Percentiles rank a stretch among this genome's conserved stretches.
phyloP scores from a whole-genome alignment of 768 basidiomycete species.

The Xanthoconium stramineum region DNA sequence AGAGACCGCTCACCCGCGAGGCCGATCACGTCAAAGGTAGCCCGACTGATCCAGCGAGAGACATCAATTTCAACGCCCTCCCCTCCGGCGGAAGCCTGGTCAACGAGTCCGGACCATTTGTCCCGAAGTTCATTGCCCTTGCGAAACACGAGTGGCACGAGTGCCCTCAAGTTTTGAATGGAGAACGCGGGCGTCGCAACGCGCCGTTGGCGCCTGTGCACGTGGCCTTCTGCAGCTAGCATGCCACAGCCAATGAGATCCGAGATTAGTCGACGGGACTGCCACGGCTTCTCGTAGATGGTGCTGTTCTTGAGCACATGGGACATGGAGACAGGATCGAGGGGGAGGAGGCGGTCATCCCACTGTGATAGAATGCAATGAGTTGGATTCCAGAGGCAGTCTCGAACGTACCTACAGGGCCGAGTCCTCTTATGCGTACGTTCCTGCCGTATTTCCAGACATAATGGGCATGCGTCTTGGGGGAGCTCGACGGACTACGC shows the following conservation, averaged over 20 bases:
- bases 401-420: constrained; percentile 51
- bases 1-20: constrained; percentile 58
- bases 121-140: constrained; percentile 63
- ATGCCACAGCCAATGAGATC: constrained; percentile 80
- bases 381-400: constrained; percentile 4
- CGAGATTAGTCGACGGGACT: constrained; percentile 69
- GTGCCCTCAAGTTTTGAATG: constrained; percentile 66
- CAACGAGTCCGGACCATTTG: constrained; percentile 54
- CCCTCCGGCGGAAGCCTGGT: constrained; percentile 13
- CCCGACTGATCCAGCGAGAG: constrained; percentile 75
- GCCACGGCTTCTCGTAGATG: constrained; percentile 82
- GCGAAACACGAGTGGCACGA: constrained; percentile 68
- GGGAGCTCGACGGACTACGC: constrained; percentile 53
- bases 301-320: constrained; percentile 72
- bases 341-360: constrained; percentile 75
- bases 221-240: constrained; percentile 73
- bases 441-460: constrained; percentile 64
- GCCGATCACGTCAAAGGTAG: constrained; percentile 90
- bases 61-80: constrained; percentile 57
- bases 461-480: constrained; percentile 49
- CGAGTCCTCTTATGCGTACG: constrained; percentile 63
- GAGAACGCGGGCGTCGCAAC: constrained; percentile 79
- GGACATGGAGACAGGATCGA: constrained; percentile 72
- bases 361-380: constrained; percentile 42
- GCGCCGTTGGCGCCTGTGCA: constrained; percentile 78